A percentile compares a stretch with the other conserved stretches of the same genome.
These are phyloP conservation scores for Yamagishiella unicocca DNA, from an alignment of 139 green algal genomes.

Conservation along the genomic window DNA sequence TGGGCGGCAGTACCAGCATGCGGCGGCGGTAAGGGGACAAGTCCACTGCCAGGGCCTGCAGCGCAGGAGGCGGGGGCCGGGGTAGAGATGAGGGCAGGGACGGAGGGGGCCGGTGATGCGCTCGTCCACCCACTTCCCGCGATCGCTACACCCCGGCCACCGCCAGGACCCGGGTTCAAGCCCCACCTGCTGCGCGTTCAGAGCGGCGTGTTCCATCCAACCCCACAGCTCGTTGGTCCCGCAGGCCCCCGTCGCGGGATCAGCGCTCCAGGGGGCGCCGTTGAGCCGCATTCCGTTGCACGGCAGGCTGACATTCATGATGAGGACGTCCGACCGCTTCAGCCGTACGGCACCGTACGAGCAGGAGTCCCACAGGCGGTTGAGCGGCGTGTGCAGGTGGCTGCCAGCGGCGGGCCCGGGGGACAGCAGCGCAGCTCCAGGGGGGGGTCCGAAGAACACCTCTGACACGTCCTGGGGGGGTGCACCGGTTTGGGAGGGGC, in stretches of 20 bases:
- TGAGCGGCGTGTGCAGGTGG: neutral
- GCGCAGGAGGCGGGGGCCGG: neutral
- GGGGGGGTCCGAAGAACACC: constrained; percentile 8
- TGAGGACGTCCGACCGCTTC: neutral
- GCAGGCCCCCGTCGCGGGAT: neutral
- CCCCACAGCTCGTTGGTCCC: neutral
- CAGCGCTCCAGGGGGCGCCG: neutral
- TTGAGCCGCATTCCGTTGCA: constrained; percentile 1
- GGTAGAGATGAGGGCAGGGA: neutral
- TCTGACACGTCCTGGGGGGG: constrained; percentile 4
- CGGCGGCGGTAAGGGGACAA: neutral
- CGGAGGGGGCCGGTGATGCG: neutral
- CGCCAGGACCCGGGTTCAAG: neutral
- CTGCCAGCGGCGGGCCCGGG: neutral
- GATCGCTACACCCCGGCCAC: neutral
- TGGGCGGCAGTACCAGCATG: constrained; percentile 20
- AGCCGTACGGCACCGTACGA: neutral
- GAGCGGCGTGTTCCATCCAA: constrained; percentile 10
- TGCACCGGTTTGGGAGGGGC: neutral
- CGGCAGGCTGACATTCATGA: neutral
- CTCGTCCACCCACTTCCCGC: too few species aligned
- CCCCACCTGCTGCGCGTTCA: neutral
- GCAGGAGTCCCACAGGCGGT: neutral
- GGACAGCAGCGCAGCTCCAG: neutral
- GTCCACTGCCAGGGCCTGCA: neutral